Conservation (phyloP, 441 rosid species). For the Erodium trifolium region DNA sequence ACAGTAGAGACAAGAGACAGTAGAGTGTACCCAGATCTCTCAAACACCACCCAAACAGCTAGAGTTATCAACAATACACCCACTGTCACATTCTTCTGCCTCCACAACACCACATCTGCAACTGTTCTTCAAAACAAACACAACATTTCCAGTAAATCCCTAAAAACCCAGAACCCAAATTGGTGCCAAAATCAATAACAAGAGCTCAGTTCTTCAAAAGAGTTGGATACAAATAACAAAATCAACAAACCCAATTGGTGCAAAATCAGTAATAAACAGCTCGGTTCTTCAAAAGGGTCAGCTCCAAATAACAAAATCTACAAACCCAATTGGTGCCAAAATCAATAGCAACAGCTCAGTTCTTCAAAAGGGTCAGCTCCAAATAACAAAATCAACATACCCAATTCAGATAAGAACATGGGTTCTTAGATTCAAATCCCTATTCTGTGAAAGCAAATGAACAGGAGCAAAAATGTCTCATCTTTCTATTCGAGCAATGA, state of each 20-base stretch:
- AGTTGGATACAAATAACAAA: not conserved
- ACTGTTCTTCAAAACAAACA: slow-evolving; percentile 34
- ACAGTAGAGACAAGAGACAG: slow-evolving; percentile 77
- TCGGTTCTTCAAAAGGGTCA: not conserved
- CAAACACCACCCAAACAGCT: slow-evolving; percentile 82
- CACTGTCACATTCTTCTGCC: slow-evolving; percentile 48
- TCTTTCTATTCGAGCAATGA: not conserved
- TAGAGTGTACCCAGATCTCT: slow-evolving; percentile 75
- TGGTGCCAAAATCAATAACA: not conserved
- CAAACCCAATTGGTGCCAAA: not conserved
- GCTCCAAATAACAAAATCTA: not conserved
- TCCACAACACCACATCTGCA: slow-evolving; percentile 92
- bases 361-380: slow-evolving; percentile 3
- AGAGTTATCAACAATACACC: slow-evolving; percentile 56
- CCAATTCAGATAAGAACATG: not conserved
- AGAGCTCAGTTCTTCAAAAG: slow-evolving; percentile 2
- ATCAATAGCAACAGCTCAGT: not conserved
- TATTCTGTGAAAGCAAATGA: not conserved
- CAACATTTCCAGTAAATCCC: not conserved
- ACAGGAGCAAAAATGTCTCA: slow-evolving; percentile 1
- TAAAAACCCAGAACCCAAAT: not conserved
- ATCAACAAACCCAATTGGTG: not conserved
- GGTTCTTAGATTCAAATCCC: not conserved
- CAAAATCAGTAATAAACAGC: not conserved
- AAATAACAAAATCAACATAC: not conserved